Base-by-base conservation (phyloP, 805 yeast genomes). In the Lipomyces starkeyi region DNA sequence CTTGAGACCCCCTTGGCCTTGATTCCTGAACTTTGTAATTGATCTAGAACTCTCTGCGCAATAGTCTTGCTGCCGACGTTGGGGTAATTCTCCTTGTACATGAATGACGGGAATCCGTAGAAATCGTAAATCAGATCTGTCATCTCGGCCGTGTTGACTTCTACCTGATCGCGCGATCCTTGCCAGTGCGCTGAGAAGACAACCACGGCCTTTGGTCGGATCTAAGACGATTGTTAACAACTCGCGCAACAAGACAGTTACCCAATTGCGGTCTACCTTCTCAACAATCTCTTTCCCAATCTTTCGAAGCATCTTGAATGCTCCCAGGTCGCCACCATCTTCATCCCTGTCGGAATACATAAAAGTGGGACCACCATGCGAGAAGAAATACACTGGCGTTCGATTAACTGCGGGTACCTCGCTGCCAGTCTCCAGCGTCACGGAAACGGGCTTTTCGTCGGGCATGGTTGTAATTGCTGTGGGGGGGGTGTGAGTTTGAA, bases 281-380 rank as follows among this genome's bases (percentile, higher is more conserved):
- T 79, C 75, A 60, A 82, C 80, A 70, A 91, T 86, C 52, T 79
- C 77, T 20, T 76, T 70, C 2, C 96, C 96, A 6, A 88, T 68
- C 27, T 78, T 72, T 59, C 81, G 78, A 6, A 87, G 81, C 4
- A 79, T 79, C 29, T 81, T 79, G 81, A 84, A 89, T 0, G 94
- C 93, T 47, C 89, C 85, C 17, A 86, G 86, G 61, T 62, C 71
- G 49, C 89, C 85, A 22, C 86, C 86, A 59, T 27, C 53, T 5
- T 80, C 78, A 27, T 78, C 80, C 61, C 80, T 83, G n/a, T 81
- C 78, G 47, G 80, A 76, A 73, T 88, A 88, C 82, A 90, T 85
- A 76, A 91, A 89, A 0, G 90, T 87, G 7, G 96, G 96, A 0
- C 93, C 95, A 7, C 96, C 96, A 78, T 91, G 96, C n/a, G 91